Evolutionary conservation across 2,329 filamentous ascomycete genomes (phyloP).

Genomic region (Plenodomus lindquistii): DNA sequence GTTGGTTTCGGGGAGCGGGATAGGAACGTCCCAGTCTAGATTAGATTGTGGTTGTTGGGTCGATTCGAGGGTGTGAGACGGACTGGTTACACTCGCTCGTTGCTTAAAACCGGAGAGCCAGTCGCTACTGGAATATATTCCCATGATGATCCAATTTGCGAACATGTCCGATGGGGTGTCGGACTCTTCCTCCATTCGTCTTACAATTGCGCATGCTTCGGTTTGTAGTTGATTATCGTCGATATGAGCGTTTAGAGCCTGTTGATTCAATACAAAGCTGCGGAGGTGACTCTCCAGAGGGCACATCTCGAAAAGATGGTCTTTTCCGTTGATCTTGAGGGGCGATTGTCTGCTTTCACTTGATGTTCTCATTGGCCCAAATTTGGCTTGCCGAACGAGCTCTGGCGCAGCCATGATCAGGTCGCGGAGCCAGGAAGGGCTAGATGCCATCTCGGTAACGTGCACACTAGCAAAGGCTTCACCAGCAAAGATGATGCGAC

Average conservation of each 20-base stretch:
- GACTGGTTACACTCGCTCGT: constrained; percentile 1
- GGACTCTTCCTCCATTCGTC: constrained; percentile 24
- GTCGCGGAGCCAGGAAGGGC: constrained; percentile 25
- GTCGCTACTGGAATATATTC: constrained; percentile 14
- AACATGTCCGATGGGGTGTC: constrained; percentile 26
- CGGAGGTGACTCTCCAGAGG: constrained; percentile 25
- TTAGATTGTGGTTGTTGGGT: not conserved
- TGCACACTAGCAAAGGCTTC: constrained; percentile 10
- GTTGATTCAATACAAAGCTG: constrained; percentile 15
- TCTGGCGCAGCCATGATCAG: constrained; percentile 27
- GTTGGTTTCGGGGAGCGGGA: not conserved
- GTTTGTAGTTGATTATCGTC: constrained; percentile 21
- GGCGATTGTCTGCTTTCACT: constrained; percentile 19
- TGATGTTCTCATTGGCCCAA: constrained; percentile 21
- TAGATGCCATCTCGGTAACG: constrained; percentile 1
- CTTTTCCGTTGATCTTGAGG: constrained; percentile 16
- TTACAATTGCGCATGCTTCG: constrained; percentile 26
- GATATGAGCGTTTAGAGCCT: not conserved
- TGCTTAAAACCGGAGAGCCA: constrained; percentile 20
- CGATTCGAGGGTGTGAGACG: not conserved
- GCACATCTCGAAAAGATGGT: constrained; percentile 28
- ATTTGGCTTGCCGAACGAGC: constrained; percentile 20
- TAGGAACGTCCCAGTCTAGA: not conserved
- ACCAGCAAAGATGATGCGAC: constrained; percentile 31
- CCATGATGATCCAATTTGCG: constrained; percentile 28